Evolutionary conservation across 495 filamentous ascomycete genomes (phyloP).

Genomic region (Achaetomiella virescens): DNA sequence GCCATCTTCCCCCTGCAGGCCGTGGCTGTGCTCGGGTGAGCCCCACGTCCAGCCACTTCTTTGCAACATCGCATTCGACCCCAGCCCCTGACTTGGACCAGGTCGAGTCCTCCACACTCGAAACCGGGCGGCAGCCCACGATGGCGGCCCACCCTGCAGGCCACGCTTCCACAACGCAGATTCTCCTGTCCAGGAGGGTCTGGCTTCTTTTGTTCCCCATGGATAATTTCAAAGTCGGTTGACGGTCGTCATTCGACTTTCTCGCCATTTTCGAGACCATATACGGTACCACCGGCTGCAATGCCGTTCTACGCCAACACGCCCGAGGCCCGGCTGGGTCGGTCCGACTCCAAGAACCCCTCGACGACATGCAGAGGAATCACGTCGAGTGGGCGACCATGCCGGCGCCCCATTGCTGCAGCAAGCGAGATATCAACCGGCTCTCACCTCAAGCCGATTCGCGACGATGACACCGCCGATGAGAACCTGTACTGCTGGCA

Average conservation of each 20-base stretch:
- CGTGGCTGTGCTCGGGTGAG: background rate
- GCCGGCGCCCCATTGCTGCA: constrained; percentile 59
- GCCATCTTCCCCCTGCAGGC: no score
- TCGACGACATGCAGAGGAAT: constrained; percentile 82
- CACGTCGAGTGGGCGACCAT: constrained; percentile 68
- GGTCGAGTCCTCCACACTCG: constrained; percentile 10
- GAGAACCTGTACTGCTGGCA: constrained; percentile 75
- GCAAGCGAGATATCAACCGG: constrained; percentile 21
- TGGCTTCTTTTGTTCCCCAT: background rate
- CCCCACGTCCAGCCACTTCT: constrained; percentile 4
- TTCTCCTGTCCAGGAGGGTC: background rate
- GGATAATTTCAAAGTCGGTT: background rate
- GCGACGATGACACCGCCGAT: constrained; percentile 43
- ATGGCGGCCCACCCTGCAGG: constrained; percentile 16
- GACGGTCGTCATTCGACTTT: background rate
- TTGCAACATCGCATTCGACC: background rate
- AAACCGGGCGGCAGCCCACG: constrained; percentile 15
- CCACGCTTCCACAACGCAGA: background rate
- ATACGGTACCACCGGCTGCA: constrained; percentile 6
- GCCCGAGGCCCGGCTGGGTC: constrained; percentile 70
- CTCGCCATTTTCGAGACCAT: background rate
- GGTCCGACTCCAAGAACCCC: constrained; percentile 78
- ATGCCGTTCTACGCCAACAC: constrained; percentile 81
- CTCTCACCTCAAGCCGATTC: constrained; percentile 38
- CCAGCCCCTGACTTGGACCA: constrained; percentile 10